A percentile compares a stretch with the other conserved stretches of the same genome.
Conservation (phyloP, 345 rosid species). For the Viola odorata region DNA sequence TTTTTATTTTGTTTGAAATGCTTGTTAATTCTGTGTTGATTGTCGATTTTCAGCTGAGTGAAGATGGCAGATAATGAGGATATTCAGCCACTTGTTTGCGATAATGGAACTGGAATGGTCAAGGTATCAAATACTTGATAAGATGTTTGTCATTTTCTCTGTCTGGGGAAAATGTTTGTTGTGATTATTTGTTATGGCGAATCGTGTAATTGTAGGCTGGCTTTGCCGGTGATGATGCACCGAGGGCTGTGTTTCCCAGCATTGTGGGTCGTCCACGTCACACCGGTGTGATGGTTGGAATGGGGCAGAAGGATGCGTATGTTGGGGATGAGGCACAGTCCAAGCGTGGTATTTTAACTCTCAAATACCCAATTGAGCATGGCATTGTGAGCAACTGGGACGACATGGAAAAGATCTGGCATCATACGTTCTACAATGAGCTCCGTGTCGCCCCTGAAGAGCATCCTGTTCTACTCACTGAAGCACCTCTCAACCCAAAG, state of each 20-base stretch:
- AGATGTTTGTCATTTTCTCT: background rate
- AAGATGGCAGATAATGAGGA: constrained; percentile 59
- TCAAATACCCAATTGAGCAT: constrained; percentile 63
- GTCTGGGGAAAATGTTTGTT: background rate
- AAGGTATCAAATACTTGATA: constrained; percentile 29
- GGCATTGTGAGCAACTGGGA: constrained; percentile 68
- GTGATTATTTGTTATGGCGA: background rate
- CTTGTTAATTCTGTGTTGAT: too few relatives aligned
- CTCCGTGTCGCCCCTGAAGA: constrained; percentile 67
- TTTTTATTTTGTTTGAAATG: too few relatives aligned
- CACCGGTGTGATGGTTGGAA: constrained; percentile 67
- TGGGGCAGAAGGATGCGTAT: constrained; percentile 61
- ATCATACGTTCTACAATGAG: constrained; percentile 56
- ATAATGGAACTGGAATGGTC: constrained; percentile 65
- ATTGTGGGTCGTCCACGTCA: constrained; percentile 63
- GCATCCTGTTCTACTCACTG: constrained; percentile 59
- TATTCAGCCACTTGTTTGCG: constrained; percentile 64
- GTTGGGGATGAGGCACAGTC: constrained; percentile 74
- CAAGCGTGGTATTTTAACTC: constrained; percentile 61
- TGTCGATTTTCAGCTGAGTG: constrained; percentile 14
- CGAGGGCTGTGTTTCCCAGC: constrained; percentile 70
- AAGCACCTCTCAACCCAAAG: constrained; percentile 65
- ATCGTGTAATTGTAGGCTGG: constrained; percentile 38
- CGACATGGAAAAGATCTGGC: constrained; percentile 69
- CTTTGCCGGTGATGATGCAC: constrained; percentile 72